Base-by-base conservation (phyloP, 257 asterid genomes). In the Solanum raphanifolium region DNA sequence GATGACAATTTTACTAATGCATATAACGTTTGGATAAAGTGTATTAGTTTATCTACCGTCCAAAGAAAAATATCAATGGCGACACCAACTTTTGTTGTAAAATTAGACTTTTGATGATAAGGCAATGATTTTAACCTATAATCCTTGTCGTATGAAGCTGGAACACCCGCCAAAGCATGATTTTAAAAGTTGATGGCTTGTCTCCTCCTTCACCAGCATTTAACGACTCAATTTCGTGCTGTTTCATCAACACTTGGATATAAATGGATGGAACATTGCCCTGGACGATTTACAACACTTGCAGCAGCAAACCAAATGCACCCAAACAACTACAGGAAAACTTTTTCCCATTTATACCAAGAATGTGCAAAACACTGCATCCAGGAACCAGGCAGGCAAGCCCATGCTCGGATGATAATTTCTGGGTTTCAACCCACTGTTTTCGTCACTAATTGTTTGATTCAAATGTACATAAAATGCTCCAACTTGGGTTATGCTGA, bases 391-490 rank as follows among this genome's bases (percentile, higher is more conserved):
- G 98, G 98, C 65, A 90, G 83, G 82, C 98, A 94, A 88, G 98
- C 95, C 85, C 98, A 96, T 78, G 95, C 98, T 3, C 92, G 88
- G 83, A 93, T 95, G 96, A 58, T 95, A n/a, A 52, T 88, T 48
- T 90, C 94, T 18, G 95, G 98, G 16, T 96, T 95, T 93, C 91
- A 83, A 58, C 98, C 99, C 90, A 92, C 98, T 10, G 69, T 91
- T 38, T 96, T 95, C 79, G 98, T 96, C 69, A 41, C 93, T 89
- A 96, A 94, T 88, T 96, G 98, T 91, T 91, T 96, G 91, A 91
- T 95, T 58, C 98, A 93, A 23, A 4, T 92, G 93, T 95, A 93
- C 88, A 76, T 92, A 46, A 95, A 88, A 86, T 92, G 97, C 90
- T 91, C 92, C 43, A 87, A 71, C 23, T 84, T 94, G 85, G 90